Percentiles rank a stretch among this genome's conserved stretches.
phyloP scores from a whole-genome alignment of 2,329 filamentous ascomycete genomes.

The Aspergillus pseudoviridinutans region DNA sequence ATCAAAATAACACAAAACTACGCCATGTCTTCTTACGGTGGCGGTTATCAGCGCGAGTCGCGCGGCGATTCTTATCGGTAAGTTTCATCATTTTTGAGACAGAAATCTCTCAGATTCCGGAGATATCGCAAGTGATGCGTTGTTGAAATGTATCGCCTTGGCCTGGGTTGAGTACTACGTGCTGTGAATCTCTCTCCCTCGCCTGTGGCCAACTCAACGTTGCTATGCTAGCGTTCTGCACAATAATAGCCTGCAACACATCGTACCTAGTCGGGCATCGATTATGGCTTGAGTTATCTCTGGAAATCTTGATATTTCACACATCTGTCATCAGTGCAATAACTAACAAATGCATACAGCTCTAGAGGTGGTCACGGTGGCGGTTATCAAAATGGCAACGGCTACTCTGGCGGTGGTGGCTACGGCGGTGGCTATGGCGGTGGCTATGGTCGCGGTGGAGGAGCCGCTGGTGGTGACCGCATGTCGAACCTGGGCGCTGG shows the following conservation, averaged over 20 bases:
- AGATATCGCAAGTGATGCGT: background rate
- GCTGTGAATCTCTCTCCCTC: background rate
- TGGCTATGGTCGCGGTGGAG: conserved; percentile 39
- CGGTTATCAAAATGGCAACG: conserved; percentile 47
- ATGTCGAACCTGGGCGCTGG: conserved; percentile 89
- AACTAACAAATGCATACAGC: conserved; percentile 12
- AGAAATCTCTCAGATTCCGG: background rate
- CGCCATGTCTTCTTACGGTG: conserved; percentile 72
- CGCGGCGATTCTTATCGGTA: conserved; percentile 46
- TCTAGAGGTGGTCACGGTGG: conserved; percentile 47
- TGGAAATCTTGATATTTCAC: background rate
- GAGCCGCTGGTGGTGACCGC: conserved; percentile 76
- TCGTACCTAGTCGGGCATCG: background rate
- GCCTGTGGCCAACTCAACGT: background rate
- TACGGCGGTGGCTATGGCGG: conserved; percentile 27
- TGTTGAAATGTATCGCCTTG: background rate
- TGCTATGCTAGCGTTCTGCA: background rate
- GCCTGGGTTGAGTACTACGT: background rate
- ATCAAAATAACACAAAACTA: conserved; percentile 18
- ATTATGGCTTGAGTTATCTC: background rate
- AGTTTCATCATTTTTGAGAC: conserved; percentile 9
- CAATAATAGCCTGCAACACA: background rate
- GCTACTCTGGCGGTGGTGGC: conserved; percentile 29
- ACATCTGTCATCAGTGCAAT: background rate
- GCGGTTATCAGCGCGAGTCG: conserved; percentile 45